phyloP scores from a whole-genome alignment of 352 stramenopile species.

The Pythium vanterpoolii region DNA sequence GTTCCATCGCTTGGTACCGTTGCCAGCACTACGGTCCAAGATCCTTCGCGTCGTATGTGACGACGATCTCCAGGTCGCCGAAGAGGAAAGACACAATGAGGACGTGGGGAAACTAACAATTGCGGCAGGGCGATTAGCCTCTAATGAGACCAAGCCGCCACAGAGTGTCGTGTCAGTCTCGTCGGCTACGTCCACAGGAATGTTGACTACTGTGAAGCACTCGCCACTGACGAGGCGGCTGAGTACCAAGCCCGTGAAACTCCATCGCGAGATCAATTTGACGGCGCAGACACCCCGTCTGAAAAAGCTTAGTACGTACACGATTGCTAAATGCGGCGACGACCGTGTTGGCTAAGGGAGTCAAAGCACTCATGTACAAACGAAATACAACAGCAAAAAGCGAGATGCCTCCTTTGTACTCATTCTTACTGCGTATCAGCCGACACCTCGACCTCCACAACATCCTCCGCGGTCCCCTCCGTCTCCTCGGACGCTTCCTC shows the following conservation, averaged over 20 bases:
- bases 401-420: background rate
- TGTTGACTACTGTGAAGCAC: slow-evolving; percentile 1
- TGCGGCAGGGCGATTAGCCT: background rate
- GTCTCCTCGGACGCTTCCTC: slow-evolving; percentile 5
- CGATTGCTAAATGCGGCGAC: background rate
- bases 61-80: slow-evolving; percentile 45
- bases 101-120: background rate
- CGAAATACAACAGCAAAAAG: background rate
- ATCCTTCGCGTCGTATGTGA: slow-evolving; percentile 54
- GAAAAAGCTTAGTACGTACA: slow-evolving; percentile 6
- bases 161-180: background rate
- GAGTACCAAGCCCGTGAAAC: slow-evolving; percentile 32
- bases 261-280: slow-evolving; percentile 44
- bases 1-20: slow-evolving; percentile 50
- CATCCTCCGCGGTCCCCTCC: background rate
- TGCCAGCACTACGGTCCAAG: slow-evolving; percentile 46
- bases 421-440: slow-evolving; percentile 6
- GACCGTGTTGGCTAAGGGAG: slow-evolving; percentile 8
- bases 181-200: no score
- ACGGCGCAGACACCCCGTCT: slow-evolving; percentile 26
- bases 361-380: background rate
- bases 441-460: slow-evolving; percentile 22
- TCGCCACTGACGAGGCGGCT: slow-evolving; percentile 34
- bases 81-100: slow-evolving; percentile 15
- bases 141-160: background rate